Percentiles rank a stretch among this genome's conserved stretches.
Evolutionary conservation across 2,329 filamentous ascomycete genomes (phyloP).

Genomic region (Xylariaceae sp.): DNA sequence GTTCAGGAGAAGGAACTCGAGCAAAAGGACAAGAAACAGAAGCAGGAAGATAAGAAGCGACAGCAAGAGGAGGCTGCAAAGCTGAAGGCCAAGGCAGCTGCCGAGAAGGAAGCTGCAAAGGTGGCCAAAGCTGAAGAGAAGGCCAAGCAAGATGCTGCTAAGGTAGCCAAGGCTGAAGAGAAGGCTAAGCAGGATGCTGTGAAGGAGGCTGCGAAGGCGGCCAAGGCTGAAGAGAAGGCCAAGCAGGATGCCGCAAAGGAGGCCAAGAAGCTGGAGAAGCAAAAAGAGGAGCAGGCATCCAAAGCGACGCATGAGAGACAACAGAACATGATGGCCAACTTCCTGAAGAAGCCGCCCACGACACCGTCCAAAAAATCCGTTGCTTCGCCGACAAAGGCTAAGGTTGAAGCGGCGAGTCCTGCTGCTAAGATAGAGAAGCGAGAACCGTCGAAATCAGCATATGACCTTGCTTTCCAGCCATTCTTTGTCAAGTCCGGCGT

Average conservation of each 20-base stretch:
- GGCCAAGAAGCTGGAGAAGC: slow-evolving; percentile 43
- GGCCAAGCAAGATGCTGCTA: slow-evolving; percentile 38
- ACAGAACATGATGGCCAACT: slow-evolving; percentile 23
- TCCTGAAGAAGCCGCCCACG: slow-evolving; percentile 23
- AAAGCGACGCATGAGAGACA: slow-evolving; percentile 44
- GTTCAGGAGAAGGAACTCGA: too few species aligned
- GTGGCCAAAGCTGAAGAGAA: slow-evolving; percentile 23
- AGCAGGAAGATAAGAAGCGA: slow-evolving; percentile 44
- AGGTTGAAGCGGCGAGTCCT: slow-evolving; percentile 19
- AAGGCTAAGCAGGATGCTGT: slow-evolving; percentile 26
- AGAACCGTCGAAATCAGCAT: slow-evolving; percentile 44
- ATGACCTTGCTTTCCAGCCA: slow-evolving; percentile 69
- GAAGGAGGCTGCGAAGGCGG: slow-evolving; percentile 10
- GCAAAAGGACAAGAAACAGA: slow-evolving; percentile 37
- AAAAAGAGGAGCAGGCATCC: slow-evolving; percentile 34
- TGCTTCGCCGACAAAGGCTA: slow-evolving; percentile 9
- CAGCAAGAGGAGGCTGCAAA: slow-evolving; percentile 47
- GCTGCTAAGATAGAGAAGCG: slow-evolving; percentile 22
- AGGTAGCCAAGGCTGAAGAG: slow-evolving; percentile 44
- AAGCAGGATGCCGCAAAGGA: slow-evolving; percentile 41
- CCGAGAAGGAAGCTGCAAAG: slow-evolving; percentile 14
- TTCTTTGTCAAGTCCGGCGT: slow-evolving; percentile 77
- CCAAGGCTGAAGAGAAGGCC: slow-evolving; percentile 27
- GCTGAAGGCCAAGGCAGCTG: slow-evolving; percentile 20
- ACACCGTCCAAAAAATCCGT: slow-evolving; percentile 23